phyloP scores from a whole-genome alignment of 805 yeast genomes.

The Wickerhamomyces pijperi region DNA sequence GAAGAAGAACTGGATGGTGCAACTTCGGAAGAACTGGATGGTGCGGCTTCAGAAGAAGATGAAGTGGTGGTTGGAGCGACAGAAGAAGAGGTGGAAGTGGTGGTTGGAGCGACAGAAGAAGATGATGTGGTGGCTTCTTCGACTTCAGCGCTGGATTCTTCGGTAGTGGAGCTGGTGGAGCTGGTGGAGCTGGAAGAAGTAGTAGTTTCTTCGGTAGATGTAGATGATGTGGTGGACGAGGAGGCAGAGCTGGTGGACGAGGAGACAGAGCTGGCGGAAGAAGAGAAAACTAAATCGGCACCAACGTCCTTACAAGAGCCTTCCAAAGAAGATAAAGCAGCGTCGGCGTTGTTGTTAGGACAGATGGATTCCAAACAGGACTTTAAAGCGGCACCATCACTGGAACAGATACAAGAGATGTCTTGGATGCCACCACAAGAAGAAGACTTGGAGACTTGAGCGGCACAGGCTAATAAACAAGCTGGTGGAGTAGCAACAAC shows the following conservation, averaged over 20 bases:
- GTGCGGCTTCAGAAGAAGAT: conserved; percentile 10
- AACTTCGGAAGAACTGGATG: too few species aligned
- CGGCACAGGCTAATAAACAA: conserved; percentile 81
- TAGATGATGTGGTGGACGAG: conserved; percentile 12
- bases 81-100: conserved; percentile 14
- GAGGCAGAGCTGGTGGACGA: conserved; percentile 20
- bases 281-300: conserved; percentile 23
- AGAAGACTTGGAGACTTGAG: conserved; percentile 47
- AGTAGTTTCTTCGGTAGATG: conserved; percentile 4
- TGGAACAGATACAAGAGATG: conserved; percentile 57
- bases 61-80: conserved; percentile 3
- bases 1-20: too few species aligned
- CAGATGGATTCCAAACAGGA: conserved; percentile 59
- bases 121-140: conserved; percentile 15
- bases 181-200: neutral
- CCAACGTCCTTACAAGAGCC: conserved; percentile 38
- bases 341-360: conserved; percentile 47
- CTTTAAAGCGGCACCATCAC: conserved; percentile 40
- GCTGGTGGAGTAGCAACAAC: conserved; percentile 74
- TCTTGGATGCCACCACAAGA: conserved; percentile 51
- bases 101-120: conserved; percentile 6
- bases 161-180: conserved; percentile 4
- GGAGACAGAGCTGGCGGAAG: conserved; percentile 23
- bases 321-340: conserved; percentile 52
- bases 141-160: conserved; percentile 14